Evolutionary conservation across 148 eudicot genomes (phyloP).

Genomic region (Silene latifolia): DNA sequence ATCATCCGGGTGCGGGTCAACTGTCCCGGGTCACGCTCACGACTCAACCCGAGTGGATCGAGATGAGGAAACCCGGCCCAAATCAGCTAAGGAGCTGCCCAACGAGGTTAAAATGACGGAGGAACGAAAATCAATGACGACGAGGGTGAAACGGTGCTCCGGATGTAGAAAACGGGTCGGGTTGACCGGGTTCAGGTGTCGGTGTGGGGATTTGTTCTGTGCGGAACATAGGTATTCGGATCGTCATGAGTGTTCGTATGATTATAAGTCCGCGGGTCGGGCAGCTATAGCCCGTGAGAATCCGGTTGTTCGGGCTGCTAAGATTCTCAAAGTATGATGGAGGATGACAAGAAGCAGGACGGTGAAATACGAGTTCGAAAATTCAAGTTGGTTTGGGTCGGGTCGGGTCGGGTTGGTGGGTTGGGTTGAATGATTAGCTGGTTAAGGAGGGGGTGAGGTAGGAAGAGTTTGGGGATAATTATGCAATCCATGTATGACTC

Average conservation of each 20-base stretch:
- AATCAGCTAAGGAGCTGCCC: slow-evolving; percentile 1
- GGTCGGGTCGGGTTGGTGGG: neutral
- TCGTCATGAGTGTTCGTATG: slow-evolving; percentile 72
- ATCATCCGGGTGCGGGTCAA: neutral
- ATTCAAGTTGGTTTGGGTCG: neutral
- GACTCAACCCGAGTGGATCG: slow-evolving; percentile 9
- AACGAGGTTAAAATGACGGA: slow-evolving; percentile 4
- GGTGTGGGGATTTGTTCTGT: slow-evolving; percentile 76
- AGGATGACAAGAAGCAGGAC: neutral
- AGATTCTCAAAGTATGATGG: slow-evolving; percentile 54
- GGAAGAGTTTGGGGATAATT: slow-evolving; percentile 11
- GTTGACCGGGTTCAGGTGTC: slow-evolving; percentile 66
- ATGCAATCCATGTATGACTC: neutral
- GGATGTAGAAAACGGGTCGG: slow-evolving; percentile 69
- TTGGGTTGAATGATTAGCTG: neutral
- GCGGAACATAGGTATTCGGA: slow-evolving; percentile 74
- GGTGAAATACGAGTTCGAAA: neutral
- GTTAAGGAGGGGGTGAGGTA: slow-evolving; percentile 15
- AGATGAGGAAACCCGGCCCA: slow-evolving; percentile 8
- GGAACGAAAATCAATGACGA: neutral
- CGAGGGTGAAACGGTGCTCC: slow-evolving; percentile 42
- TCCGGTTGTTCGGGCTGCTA: slow-evolving; percentile 72
- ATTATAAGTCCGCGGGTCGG: slow-evolving; percentile 69
- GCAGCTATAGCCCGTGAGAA: slow-evolving; percentile 69
- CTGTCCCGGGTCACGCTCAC: neutral